These are phyloP conservation scores for Trichosporon coremiiforme DNA, from an alignment of 1,284 basidiomycete genomes.

Conservation along the genomic window DNA sequence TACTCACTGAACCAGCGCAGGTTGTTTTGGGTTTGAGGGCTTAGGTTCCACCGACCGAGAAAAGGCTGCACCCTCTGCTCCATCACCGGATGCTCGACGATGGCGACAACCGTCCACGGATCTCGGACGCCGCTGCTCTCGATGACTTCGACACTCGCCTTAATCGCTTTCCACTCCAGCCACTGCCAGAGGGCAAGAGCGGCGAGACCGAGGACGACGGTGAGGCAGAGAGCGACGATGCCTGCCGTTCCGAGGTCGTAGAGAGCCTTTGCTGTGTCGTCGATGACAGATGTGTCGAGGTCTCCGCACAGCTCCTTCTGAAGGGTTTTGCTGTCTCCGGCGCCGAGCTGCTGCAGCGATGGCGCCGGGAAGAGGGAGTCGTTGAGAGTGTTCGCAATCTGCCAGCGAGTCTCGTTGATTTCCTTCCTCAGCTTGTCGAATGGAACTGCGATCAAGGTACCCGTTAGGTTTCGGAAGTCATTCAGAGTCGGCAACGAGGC, in stretches of 20 bases:
- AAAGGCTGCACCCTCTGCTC: constrained; percentile 44
- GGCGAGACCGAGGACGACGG: constrained; percentile 51
- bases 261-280: constrained; percentile 75
- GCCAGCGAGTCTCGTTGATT: constrained; percentile 80
- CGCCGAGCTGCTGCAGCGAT: constrained; percentile 49
- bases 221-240: constrained; percentile 64
- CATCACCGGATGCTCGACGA: constrained; percentile 53
- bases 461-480: constrained; percentile 71
- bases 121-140: constrained; percentile 36
- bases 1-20: constrained; percentile 55
- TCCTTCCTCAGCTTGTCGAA: constrained; percentile 82
- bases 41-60: constrained; percentile 33
- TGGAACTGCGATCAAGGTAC: constrained; percentile 74
- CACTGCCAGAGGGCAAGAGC: constrained; percentile 54
- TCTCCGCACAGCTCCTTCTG: constrained; percentile 63
- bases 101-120: constrained; percentile 50
- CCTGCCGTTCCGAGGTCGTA: constrained; percentile 75
- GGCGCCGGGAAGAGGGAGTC: constrained; percentile 70
- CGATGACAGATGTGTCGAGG: constrained; percentile 78
- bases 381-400: constrained; percentile 65
- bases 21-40: constrained; percentile 42
- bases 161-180: constrained; percentile 48
- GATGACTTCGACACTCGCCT: constrained; percentile 45
- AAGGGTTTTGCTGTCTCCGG: constrained; percentile 33
- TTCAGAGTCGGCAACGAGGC: constrained; percentile 75